Evolutionary conservation across 2,329 filamentous ascomycete genomes (phyloP).

Genomic region (Westerdykella sp.): DNA sequence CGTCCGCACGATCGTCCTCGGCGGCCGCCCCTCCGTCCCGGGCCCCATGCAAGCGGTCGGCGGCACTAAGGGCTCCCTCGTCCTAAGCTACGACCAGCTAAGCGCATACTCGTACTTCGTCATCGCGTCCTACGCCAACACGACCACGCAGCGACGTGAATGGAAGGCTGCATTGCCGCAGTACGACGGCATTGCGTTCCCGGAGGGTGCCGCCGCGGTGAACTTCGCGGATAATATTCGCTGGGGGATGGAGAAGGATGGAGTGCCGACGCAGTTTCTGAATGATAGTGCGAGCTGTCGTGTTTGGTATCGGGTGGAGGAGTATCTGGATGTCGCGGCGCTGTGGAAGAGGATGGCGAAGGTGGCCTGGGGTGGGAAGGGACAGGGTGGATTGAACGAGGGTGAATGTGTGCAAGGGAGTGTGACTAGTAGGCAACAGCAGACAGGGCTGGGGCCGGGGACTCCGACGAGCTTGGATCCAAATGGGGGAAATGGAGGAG

Average conservation of each 20-base stretch:
- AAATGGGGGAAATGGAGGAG: conserved; percentile 1
- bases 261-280: conserved; percentile 52
- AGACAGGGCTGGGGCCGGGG: conserved; percentile 20
- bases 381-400: conserved; percentile 18
- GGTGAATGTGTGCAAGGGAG: conserved; percentile 23
- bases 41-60: conserved; percentile 41
- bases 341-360: conserved; percentile 45
- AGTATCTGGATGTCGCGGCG: conserved; percentile 46
- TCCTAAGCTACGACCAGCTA: conserved; percentile 22
- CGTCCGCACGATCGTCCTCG: conserved; percentile 40
- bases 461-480: conserved; percentile 11
- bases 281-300: conserved; percentile 57
- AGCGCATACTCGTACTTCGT: conserved; percentile 15
- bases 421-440: conserved; percentile 21
- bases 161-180: conserved; percentile 22
- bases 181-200: conserved; percentile 16
- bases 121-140: conserved; percentile 13
- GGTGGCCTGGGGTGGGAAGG: conserved; percentile 23
- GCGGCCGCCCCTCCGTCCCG: conserved; percentile 33
- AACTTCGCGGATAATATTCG: conserved; percentile 39
- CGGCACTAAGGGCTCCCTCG: conserved; percentile 41
- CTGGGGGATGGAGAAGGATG: conserved; percentile 23
- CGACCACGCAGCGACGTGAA: conserved; percentile 5
- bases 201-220: conserved; percentile 18
- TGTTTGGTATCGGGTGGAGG: conserved; percentile 53